Evolutionary conservation across 306 rosid species (phyloP).

Genomic region (Dalbergia cochinchinensis): DNA sequence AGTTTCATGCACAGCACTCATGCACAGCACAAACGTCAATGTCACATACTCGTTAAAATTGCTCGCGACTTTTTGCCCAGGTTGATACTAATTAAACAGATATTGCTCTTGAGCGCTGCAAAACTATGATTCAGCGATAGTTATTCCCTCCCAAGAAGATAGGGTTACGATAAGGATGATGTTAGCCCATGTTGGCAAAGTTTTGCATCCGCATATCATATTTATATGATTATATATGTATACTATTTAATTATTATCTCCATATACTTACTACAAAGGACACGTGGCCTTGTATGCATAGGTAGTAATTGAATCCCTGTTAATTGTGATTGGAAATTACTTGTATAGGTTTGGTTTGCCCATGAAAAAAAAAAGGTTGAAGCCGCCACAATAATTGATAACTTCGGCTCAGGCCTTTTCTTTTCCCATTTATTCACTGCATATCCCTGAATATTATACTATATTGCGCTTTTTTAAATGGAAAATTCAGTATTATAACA

Average conservation of each 20-base stretch:
- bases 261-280: neutral
- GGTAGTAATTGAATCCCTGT: too few relatives aligned
- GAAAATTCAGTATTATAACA: neutral
- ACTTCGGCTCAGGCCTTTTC: too few relatives aligned
- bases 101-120: neutral
- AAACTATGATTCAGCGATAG: neutral
- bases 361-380: too few relatives aligned
- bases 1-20: neutral
- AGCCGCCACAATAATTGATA: too few relatives aligned
- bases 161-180: neutral
- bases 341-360: too few relatives aligned
- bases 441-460: neutral
- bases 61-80: neutral
- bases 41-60: slow-evolving; percentile 12
- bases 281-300: neutral
- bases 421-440: too few relatives aligned
- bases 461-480: too few relatives aligned
- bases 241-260: too few relatives aligned
- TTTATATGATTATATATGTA: too few relatives aligned
- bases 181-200: neutral
- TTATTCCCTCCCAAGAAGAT: neutral
- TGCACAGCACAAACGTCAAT: neutral
- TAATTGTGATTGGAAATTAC: too few relatives aligned
- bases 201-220: neutral
- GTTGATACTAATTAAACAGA: neutral